These are phyloP conservation scores for Gossypium mustelinum DNA, from an alignment of 345 rosid species.

Conservation along the genomic window DNA sequence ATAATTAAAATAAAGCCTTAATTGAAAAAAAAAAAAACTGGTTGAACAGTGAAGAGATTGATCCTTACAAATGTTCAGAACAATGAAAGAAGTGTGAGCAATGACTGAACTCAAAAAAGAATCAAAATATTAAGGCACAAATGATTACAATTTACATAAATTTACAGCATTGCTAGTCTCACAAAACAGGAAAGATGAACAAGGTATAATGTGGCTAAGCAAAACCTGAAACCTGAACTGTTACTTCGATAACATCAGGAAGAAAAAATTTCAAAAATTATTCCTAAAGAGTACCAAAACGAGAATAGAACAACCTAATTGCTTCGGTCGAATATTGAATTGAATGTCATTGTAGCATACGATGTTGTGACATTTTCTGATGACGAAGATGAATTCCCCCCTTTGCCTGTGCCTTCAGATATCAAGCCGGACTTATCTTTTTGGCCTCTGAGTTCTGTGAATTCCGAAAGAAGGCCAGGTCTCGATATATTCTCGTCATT, in stretches of 20 bases:
- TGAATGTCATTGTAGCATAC: slow-evolving; percentile 59
- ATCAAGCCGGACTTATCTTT: slow-evolving; percentile 3
- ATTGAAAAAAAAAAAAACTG: no score
- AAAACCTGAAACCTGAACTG: neutral
- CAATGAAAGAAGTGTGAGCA: neutral
- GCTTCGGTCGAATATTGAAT: slow-evolving; percentile 51
- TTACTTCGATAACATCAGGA: neutral
- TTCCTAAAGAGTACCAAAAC: neutral
- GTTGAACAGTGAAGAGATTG: neutral
- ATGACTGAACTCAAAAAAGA: neutral
- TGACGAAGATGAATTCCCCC: slow-evolving; percentile 27
- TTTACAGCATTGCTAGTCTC: neutral
- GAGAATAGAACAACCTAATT: slow-evolving; percentile 3
- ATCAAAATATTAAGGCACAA: neutral
- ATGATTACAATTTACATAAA: neutral
- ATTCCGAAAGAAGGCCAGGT: slow-evolving; percentile 44
- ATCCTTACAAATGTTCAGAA: neutral
- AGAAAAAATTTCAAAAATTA: neutral
- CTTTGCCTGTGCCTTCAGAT: slow-evolving; percentile 20
- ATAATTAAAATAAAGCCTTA: no score
- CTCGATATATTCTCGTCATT: slow-evolving; percentile 31
- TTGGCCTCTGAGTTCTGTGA: slow-evolving; percentile 22
- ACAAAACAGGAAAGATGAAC: neutral
- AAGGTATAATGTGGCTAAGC: neutral
- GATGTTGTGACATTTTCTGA: slow-evolving; percentile 31